These are phyloP conservation scores for Penicillium simplicissimum DNA, from an alignment of 495 filamentous ascomycete genomes.

Conservation along the genomic window DNA sequence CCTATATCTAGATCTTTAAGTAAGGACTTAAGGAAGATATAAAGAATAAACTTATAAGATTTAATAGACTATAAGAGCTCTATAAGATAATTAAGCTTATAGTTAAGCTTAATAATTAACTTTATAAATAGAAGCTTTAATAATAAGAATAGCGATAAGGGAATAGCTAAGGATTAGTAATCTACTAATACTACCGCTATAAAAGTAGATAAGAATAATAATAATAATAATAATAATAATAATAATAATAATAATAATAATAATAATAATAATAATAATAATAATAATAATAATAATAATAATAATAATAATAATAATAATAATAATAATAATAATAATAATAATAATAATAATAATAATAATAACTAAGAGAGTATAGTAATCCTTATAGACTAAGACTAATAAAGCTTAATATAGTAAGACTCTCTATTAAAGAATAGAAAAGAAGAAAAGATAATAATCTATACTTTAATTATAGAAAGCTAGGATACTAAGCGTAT, in stretches of 20 bases:
- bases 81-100: too few relatives aligned
- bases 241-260: too few relatives aligned
- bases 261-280: too few relatives aligned
- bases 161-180: neutral
- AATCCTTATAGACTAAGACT: constrained; percentile 2
- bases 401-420: too few relatives aligned
- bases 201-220: neutral
- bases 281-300: too few relatives aligned
- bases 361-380: neutral
- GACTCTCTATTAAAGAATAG: neutral
- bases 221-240: too few relatives aligned
- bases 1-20: too few relatives aligned
- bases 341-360: neutral
- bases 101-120: too few relatives aligned
- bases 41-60: too few relatives aligned
- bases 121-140: neutral
- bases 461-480: constrained; percentile 5
- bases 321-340: too few relatives aligned
- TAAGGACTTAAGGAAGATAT: constrained; percentile 2
- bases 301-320: too few relatives aligned
- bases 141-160: neutral
- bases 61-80: too few relatives aligned
- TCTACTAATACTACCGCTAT: neutral
- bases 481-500: neutral
- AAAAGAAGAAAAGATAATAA: constrained; percentile 2